Evolutionary conservation across 2,329 filamentous ascomycete species (phyloP), one percentile per base, ranked within the genome.

Genomic region (Beauveria scarabaeidicola): DNA sequence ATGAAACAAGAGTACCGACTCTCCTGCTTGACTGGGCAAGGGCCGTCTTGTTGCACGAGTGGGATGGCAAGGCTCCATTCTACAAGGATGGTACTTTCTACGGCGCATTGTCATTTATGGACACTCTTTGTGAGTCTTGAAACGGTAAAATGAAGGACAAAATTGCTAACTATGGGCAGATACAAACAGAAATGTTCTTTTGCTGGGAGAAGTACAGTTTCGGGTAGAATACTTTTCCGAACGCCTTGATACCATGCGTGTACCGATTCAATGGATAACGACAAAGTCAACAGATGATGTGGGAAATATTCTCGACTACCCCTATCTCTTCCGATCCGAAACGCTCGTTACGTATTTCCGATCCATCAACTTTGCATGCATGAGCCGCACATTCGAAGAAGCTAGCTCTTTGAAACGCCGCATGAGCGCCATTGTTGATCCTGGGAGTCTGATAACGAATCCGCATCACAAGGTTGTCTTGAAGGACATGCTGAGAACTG

Each of bases 261-360:
- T 90, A 78, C 89, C 91, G 0, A 78, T 86, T 47, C 82, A 84
- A 52, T 96, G 86, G 89, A 72, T 87, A 56, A 78, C 81, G 4
- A 86, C 84, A 62, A 75, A 75, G 2, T 76, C 82, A 0, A 86
- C 84, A 36, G 83, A 79, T 61, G 85, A 85, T 64, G 83, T 77
- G 29, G 75, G 86, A 23, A 91, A 97, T 71, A 75, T 97, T 0
- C 76, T 97, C 3, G 86, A 91, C 61, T 90, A 88, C 63, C 85
- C 90, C 0, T 95, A 88, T 68, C 78, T 97, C 0, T 96, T 97
- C 66, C 85, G 81, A 21, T 81, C 86, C 0, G 80, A 86, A 0
- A 84, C 84, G 1, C 75, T 96, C 3, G 87, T 96, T 3, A 85
- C 85, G 0, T 96, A 91, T 69, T 97, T 97, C 70, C 86, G 93